Base-by-base conservation (phyloP, 192 early-diverging fungal genomes). In the Polychytrium aggregatum region DNA sequence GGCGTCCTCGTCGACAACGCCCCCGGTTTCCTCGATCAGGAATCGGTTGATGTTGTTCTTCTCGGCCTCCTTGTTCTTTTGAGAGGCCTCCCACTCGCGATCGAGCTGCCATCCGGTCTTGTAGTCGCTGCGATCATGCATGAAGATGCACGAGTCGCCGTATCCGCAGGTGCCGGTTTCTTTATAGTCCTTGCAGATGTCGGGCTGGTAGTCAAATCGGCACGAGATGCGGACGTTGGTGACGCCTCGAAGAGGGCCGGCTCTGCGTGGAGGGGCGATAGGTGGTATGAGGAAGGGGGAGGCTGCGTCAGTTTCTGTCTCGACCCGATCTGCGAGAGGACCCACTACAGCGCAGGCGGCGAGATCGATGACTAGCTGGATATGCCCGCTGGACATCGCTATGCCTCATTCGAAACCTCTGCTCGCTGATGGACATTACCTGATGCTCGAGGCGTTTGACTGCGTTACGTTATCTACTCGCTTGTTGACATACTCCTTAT, bases 151-250 rank as follows among this genome's bases (percentile, higher is more conserved):
- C 17, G 83, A 87, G 63, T 99, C 96, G 38, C 96, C 96, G 67
- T 88, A 99, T 24, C 96, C 96, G 63, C 96, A 99, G 62, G 76
- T 89, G 36, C 89, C 88, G 20, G 57, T 59, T 52, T 63, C 56
- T 47, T 96, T 96, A 71, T 97, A 99, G 71, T 99, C 96, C 65
- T 99, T 99, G 74, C 96, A 99, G 24, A 99, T 78, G 52, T 92
- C 92, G 21, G 91, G 91, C 62, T 95, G 89, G 62, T 97, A 99
- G 66, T 99, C 96, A 52, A 99, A 87, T 26, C 87, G 76, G 37
- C 72, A 72, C 20, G 83, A 81, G 3, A 91, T 82, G 47, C 88
- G 77, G 25, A 91, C 75, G 54, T 87, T 82, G 10, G 78, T 63
- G 8, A 78, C 67, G 0, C 76, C 85, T 35, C 70, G 44, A 37